Evolutionary conservation across 2,329 filamentous ascomycete genomes (phyloP), one percentile per base, ranked within the genome.

Genomic region (Diaporthe vexans): DNA sequence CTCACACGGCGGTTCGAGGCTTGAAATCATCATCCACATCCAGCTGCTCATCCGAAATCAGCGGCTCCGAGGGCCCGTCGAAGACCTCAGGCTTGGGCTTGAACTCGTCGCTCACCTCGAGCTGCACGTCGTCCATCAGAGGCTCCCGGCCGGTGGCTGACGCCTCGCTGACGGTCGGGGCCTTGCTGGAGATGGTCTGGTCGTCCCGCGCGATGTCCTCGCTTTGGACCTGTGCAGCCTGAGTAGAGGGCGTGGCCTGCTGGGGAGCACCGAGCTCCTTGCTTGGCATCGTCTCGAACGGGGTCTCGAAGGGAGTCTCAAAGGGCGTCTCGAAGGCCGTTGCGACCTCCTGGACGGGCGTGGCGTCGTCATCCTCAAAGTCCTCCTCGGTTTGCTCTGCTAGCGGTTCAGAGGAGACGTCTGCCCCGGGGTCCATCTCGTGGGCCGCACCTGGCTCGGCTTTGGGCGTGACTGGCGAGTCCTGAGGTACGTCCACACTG

Each of bases 41-140:
- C 5, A 76, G 68, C 48, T 76, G 74, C 68, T 70, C 72, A 40
- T 74, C 72, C 33, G 72, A 63, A 1, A 76, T 63, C 29, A 74
- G 63, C 3, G 72, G 72, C 48, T 76, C 72, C 8, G 48, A n/a
- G 21, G 61, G 52, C 48, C 54, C 37, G 43, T 63, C 51, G 1
- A n/a, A 37, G 0, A 70, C 51, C 13, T 15, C 46, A 3, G 63
- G 9, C 8, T 35, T 17, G 13, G 51, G 37, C 35, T 40, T 68
- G 56, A 40, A 46, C 46, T 73, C 63, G 24, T 56, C 26, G 33
- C 52, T 58, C 52, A 37, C 57, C 19, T 59, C 72, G 24, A 52
- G 56, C 26, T 52, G 54, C 5, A 13, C 35, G 10, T 70, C 65
- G 4, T 72, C 57, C 6, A 72, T 72, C n/a, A 71, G 57, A 5